Evolutionary conservation across 768 basidiomycete genomes (phyloP), one percentile per base, ranked within the genome.

Genomic region (Hypholoma sublateritium): DNA sequence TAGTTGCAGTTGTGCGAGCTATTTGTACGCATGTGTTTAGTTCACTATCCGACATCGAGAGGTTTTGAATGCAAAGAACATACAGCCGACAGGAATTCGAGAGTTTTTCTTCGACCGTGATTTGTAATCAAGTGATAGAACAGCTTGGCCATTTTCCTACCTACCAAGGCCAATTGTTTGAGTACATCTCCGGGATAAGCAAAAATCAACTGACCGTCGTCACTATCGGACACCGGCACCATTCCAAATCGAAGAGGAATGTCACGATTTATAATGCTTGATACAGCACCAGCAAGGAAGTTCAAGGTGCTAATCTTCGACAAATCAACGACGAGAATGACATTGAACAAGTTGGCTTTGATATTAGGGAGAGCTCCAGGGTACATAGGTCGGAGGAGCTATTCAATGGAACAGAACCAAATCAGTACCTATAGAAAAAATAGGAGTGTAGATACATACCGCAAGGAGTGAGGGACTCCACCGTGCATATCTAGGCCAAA

Each of bases 201-300:
- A 32, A 25, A 16, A 37, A 37, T 45, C 34, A 1, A 65, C 69
- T 35, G 34, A 77, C 80, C 73, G 61, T 77, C 73, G 45, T 78
- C 73, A 3, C 73, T 84, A 55, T 87, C 83, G 2, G 85, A 69
- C 34, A 85, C 72, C 1, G 93, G 95, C 1, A 95, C 92, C 46
- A 98, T 67, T 12, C 96, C 96, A 69, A 95, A 94, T 16, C 92
- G 78, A 61, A 94, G 81, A 0, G 95, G 92, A 43, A 92, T 76
- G 14, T 79, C 81, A 34, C 92, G 79, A 25, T 82, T 74, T 50
- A 98, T 85, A 67, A 96, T 85, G 55, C 77, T 82, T 14, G 81
- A 77, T 45, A 97, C 78, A 0, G 88, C 72, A 1, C 80, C 81
- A 2, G 78, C 74, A 47, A 98, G 74, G 65, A 92, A 85, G 9